phyloP scores from a whole-genome alignment of 768 basidiomycete genomes.

The Suillus luteus region DNA sequence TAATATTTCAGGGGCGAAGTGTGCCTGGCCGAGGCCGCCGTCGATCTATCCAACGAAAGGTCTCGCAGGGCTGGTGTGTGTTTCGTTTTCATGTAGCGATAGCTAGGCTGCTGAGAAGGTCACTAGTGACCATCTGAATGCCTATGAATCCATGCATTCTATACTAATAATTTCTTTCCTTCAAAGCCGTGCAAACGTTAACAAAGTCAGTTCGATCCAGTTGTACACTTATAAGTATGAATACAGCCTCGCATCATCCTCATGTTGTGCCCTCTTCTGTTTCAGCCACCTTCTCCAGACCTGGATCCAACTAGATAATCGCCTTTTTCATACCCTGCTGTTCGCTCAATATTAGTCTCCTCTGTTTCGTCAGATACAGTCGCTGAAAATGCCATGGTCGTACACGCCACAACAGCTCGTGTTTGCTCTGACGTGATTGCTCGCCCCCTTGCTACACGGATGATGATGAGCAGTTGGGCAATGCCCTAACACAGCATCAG shows the following conservation, averaged over 20 bases:
- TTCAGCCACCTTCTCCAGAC: background rate
- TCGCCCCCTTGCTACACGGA: slow-evolving; percentile 35
- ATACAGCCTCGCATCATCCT: background rate
- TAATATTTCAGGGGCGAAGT: background rate
- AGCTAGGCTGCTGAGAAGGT: background rate
- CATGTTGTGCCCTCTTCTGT: background rate
- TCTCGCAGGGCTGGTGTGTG: background rate
- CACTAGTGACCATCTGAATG: background rate
- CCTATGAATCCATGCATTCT: background rate
- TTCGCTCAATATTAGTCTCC: background rate
- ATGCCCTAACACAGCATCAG: slow-evolving; percentile 28
- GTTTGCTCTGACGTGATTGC: slow-evolving; percentile 18
- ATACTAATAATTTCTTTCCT: too few species aligned
- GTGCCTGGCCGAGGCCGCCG: too few species aligned
- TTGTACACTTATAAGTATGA: background rate
- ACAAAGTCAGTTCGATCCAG: background rate
- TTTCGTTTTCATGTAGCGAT: background rate
- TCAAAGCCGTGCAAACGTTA: background rate
- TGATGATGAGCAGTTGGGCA: slow-evolving; percentile 37
- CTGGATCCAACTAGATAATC: background rate
- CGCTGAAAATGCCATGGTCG: slow-evolving; percentile 2
- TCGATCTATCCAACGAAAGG: background rate
- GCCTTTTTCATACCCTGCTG: background rate
- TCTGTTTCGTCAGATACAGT: background rate
- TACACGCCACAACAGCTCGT: background rate